A percentile compares a stretch with the other conserved stretches of the same genome.
Evolutionary conservation across 2,329 filamentous ascomycete genomes (phyloP).

Genomic region (Trichoderma asperellum): DNA sequence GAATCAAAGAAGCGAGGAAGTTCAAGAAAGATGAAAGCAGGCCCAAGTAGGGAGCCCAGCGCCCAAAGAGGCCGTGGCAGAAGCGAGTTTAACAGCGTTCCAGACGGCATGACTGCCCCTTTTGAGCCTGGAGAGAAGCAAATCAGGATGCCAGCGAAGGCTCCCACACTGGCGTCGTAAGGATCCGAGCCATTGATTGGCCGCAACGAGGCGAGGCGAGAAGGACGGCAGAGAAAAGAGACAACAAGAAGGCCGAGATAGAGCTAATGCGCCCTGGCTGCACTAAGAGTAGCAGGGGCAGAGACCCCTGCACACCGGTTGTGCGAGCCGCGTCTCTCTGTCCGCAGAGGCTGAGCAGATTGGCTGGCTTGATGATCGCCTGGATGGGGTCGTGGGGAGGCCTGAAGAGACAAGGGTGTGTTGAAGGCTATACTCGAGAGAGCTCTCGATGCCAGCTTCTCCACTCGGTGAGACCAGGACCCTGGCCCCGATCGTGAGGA

Average conservation of each 20-base stretch:
- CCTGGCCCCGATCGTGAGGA: constrained; percentile 22
- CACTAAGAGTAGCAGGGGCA: constrained; percentile 10
- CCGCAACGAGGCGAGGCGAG: neutral
- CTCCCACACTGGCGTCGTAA: neutral
- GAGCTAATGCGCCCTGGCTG: constrained; percentile 33
- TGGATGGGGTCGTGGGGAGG: constrained; percentile 10
- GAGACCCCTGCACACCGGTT: constrained; percentile 27
- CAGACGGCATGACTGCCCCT: constrained; percentile 24
- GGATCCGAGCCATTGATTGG: constrained; percentile 1
- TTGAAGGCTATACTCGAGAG: neutral
- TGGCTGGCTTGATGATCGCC: constrained; percentile 24
- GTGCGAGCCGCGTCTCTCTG: constrained; percentile 23
- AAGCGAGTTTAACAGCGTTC: constrained; percentile 13
- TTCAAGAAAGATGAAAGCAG: neutral
- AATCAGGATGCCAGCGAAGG: constrained; percentile 12
- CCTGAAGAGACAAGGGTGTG: neutral
- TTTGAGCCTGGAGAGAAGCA: constrained; percentile 27
- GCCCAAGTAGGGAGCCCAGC: neutral
- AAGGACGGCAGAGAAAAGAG: constrained; percentile 32
- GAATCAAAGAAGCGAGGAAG: neutral
- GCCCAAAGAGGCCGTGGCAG: constrained; percentile 2
- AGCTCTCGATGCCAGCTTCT: constrained; percentile 5
- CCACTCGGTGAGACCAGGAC: constrained; percentile 23
- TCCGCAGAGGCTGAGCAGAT: constrained; percentile 1
- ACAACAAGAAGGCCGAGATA: constrained; percentile 32